Conservation (phyloP, 2,329 filamentous ascomycete genomes). For the Pezicula neosporulosa region DNA sequence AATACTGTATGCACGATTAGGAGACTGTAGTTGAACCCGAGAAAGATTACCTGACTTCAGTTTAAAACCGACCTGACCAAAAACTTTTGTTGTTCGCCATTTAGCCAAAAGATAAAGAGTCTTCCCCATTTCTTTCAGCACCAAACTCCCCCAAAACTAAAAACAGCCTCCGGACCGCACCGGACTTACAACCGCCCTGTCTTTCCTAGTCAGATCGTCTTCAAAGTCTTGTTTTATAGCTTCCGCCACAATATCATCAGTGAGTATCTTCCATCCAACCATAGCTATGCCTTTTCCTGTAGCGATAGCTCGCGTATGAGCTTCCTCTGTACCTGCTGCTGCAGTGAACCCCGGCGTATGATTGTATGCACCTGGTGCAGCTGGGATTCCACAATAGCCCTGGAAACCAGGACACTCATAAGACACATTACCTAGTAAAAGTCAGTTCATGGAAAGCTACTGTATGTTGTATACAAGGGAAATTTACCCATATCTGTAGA, state of each 20-base stretch:
- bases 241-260: conserved; percentile 26
- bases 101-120: too few species aligned
- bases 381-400: conserved; percentile 7
- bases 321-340: conserved; percentile 21
- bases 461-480: too few species aligned
- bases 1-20: too few species aligned
- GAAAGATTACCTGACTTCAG: too few species aligned
- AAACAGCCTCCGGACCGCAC: not conserved
- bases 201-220: not conserved
- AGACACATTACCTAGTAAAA: conserved; percentile 13
- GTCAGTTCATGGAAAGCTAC: not conserved
- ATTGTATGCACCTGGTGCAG: conserved; percentile 17
- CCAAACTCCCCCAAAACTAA: too few species aligned
- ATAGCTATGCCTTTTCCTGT: conserved; percentile 12
- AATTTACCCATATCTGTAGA: conserved; percentile 26
- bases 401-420: conserved; percentile 13
- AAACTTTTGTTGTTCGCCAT: too few species aligned
- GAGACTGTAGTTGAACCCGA: too few species aligned
- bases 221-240: conserved; percentile 20
- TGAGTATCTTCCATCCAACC: not conserved
- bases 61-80: too few species aligned
- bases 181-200: not conserved
- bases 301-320: conserved; percentile 7
- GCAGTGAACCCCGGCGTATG: conserved; percentile 17
- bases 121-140: too few species aligned